Base-by-base conservation (phyloP, 768 basidiomycete genomes). In the Collybiopsis luxurians region DNA sequence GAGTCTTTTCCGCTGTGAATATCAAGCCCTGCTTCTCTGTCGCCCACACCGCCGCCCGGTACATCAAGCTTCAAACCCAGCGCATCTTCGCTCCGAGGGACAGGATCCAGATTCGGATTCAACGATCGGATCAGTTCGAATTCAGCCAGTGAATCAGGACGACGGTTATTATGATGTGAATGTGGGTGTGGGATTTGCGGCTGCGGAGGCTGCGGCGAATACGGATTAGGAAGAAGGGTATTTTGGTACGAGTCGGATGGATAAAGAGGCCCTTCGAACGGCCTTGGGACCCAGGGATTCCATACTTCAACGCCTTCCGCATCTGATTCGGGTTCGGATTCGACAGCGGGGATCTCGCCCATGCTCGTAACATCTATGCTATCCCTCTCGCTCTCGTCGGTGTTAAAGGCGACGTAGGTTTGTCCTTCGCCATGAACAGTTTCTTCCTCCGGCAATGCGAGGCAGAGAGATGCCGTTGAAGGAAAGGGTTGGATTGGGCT, bases 401-500 rank as follows among this genome's bases (percentile, higher is more conserved):
- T 13, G 13, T 6, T 13, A 34, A 34, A 34, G 31, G 31, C 31
- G 31, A 34, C 6, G 5, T 49, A n/a, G 10, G 26, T 17, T 27
- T 47, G 4, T 49, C 31, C 17, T 21, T 0, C 12, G 7, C 31
- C 7, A 9, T 7, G 30, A 3, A 13, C n/a, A 7, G 46, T 11
- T 51, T 27, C 36, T n/a, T 27, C 31, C 34, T 15, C 24, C 21
- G 23, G 36, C 2, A 26, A 11, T 30, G 2, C 36, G 36, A 12
- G 5, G 43, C 30, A 36, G 12, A 57, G 38, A n/a, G 56, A 57
- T 1, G 56, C 56, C 6, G 56, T 57, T 21, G 56, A 57, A n/a
- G 56, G 56, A 28, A 57, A 57, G 7, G 56, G 48, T 24, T 57
- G 56, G 12, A 57, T 23, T 12, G 47, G 42, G 24, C 56, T 57